Evolutionary conservation across 805 yeast genomes (phyloP).

Genomic region (Ogataea dorogensis): DNA sequence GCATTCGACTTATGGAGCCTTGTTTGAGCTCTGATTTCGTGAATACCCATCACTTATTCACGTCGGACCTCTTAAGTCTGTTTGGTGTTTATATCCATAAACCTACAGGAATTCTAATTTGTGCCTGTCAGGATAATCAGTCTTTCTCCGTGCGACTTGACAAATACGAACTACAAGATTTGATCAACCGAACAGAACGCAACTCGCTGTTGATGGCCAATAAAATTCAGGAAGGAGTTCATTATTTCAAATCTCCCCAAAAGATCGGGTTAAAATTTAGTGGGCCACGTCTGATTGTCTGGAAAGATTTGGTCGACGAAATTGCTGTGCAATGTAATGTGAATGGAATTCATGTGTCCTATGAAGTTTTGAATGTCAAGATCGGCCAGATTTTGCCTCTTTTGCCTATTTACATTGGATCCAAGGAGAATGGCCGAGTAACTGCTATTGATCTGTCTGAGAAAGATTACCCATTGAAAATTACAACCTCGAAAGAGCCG

Average conservation of each 20-base stretch:
- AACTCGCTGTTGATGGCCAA: conserved; percentile 9
- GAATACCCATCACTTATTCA: conserved; percentile 7
- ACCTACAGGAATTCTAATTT: conserved; percentile 22
- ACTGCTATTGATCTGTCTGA: conserved; percentile 18
- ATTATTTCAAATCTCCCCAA: conserved; percentile 9
- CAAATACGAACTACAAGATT: conserved; percentile 28
- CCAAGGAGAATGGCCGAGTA: conserved; percentile 1
- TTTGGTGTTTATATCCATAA: conserved; percentile 30
- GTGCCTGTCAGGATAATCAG: conserved; percentile 20
- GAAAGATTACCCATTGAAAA: conserved; percentile 3
- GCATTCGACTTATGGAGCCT: conserved; percentile 18
- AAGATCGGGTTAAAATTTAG: neutral
- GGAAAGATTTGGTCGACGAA: conserved; percentile 15
- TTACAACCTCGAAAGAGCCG: conserved; percentile 7
- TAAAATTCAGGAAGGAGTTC: conserved; percentile 3
- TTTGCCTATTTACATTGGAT: conserved; percentile 23
- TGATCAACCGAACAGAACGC: conserved; percentile 26
- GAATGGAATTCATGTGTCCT: conserved; percentile 7
- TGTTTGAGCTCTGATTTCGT: conserved; percentile 7
- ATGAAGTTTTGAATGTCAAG: conserved; percentile 8
- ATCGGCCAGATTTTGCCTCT: conserved; percentile 15
- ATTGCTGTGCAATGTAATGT: conserved; percentile 5
- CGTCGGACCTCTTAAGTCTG: conserved; percentile 25
- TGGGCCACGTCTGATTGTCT: conserved; percentile 4
- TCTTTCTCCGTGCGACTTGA: conserved; percentile 27